Conservation (phyloP, 331 rosid genomes). For the Prunus yedoensis region DNA sequence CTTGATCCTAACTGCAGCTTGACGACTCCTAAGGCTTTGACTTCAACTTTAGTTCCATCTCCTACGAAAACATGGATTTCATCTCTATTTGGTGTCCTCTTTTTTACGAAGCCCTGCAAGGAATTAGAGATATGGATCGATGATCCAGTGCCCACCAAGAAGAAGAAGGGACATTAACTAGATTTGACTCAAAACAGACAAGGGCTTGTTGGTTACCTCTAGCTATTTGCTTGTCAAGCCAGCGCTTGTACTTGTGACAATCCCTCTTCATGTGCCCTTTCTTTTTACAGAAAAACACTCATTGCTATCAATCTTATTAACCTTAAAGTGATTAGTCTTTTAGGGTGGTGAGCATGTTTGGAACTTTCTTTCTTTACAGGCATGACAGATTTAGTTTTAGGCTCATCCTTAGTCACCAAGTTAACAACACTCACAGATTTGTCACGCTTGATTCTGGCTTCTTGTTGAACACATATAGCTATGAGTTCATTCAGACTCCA, state of each 20-base stretch:
- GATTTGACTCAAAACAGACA: neutral
- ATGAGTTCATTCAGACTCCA: too few relatives aligned
- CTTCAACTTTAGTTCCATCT: neutral
- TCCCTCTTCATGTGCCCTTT: neutral
- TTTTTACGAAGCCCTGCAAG: neutral
- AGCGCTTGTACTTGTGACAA: neutral
- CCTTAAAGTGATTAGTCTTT: too few relatives aligned
- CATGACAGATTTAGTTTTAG: too few relatives aligned
- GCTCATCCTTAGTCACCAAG: too few relatives aligned
- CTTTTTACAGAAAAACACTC: neutral
- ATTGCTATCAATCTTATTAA: neutral
- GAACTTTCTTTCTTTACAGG: too few relatives aligned
- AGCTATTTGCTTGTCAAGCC: accelerated
- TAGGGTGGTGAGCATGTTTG: too few relatives aligned
- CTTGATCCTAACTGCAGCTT: neutral
- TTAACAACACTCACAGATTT: too few relatives aligned
- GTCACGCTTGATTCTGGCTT: too few relatives aligned
- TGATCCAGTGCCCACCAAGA: neutral
- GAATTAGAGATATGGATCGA: neutral
- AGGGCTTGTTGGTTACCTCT: neutral
- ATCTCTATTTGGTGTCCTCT: neutral
- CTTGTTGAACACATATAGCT: too few relatives aligned
- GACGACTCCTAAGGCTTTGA: neutral
- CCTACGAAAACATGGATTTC: neutral
- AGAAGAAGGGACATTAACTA: neutral